These are phyloP conservation scores for Aspergillus mulundensis DNA, from an alignment of 495 filamentous ascomycete species.

Conservation along the genomic window DNA sequence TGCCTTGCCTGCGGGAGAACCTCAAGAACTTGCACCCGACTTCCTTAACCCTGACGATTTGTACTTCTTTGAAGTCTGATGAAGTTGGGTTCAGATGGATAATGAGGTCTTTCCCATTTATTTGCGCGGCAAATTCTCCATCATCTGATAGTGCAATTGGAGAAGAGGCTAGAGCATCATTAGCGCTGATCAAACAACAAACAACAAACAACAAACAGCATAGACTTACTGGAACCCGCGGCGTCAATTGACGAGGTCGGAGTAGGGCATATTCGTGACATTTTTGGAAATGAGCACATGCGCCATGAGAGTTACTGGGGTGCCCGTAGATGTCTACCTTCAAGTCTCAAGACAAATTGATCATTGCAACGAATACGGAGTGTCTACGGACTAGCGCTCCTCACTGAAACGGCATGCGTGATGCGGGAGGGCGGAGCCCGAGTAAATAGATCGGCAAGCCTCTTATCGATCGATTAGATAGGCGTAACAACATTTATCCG, in stretches of 20 bases:
- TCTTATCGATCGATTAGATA: conserved; percentile 26
- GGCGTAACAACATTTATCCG: conserved; percentile 26
- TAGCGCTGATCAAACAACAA: background rate
- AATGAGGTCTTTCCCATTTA: conserved; percentile 35
- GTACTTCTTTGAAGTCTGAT: conserved; percentile 31
- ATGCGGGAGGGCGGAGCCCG: background rate
- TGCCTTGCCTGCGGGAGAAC: conserved; percentile 17
- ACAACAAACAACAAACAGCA: background rate
- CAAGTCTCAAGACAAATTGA: background rate
- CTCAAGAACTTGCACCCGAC: conserved; percentile 30
- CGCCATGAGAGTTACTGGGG: background rate
- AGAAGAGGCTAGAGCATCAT: conserved; percentile 18
- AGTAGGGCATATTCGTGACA: conserved; percentile 5
- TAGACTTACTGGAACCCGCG: conserved; percentile 26
- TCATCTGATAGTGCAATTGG: conserved; percentile 31
- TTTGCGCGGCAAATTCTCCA: conserved; percentile 32
- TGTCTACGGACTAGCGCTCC: background rate
- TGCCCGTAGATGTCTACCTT: background rate
- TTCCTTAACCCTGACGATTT: conserved; percentile 34
- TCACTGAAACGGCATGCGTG: background rate
- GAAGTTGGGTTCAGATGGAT: conserved; percentile 31
- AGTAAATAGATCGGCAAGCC: background rate
- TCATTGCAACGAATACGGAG: background rate
- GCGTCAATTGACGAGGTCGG: conserved; percentile 35
- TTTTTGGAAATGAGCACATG: background rate